Evolutionary conservation across 441 rosid species (phyloP).

Genomic region (Eruca vesicaria): DNA sequence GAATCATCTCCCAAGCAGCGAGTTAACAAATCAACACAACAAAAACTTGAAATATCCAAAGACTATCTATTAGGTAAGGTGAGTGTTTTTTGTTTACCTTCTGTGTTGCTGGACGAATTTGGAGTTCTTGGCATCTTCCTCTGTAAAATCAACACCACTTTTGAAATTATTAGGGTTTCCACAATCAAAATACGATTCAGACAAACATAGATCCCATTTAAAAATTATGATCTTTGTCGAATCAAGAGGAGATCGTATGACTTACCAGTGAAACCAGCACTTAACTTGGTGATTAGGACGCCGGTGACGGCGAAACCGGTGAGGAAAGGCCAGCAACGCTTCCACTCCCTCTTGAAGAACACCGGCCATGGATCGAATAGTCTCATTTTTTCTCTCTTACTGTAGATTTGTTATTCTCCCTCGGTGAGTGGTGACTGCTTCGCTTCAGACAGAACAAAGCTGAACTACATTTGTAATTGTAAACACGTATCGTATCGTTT

Average conservation of each 20-base stretch:
- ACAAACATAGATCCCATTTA: not conserved
- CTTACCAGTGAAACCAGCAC: conserved; percentile 75
- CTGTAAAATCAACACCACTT: conserved; percentile 37
- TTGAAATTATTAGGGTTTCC: not conserved
- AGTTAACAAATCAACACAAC: too few relatives aligned
- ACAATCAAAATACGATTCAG: not conserved
- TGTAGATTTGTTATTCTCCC: not conserved
- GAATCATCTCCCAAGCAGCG: too few relatives aligned
- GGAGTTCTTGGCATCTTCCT: conserved; percentile 84
- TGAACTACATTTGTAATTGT: not conserved
- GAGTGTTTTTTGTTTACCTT: conserved; percentile 31
- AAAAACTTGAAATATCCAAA: too few relatives aligned
- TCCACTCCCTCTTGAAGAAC: conserved; percentile 90
- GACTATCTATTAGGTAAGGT: too few relatives aligned
- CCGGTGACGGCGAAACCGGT: conserved; percentile 90
- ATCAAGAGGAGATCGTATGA: not conserved
- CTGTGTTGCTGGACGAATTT: conserved; percentile 75
- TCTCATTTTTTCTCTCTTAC: conserved; percentile 33
- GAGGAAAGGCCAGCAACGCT: conserved; percentile 84
- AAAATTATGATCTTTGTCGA: too few relatives aligned
- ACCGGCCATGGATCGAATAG: conserved; percentile 96
- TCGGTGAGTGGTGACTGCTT: not conserved
- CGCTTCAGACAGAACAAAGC: not conserved
- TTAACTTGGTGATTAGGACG: conserved; percentile 62
- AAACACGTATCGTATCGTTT: not conserved